These are phyloP conservation scores for Leccinum longicurvipes DNA, from an alignment of 768 basidiomycete genomes.

Conservation along the genomic window DNA sequence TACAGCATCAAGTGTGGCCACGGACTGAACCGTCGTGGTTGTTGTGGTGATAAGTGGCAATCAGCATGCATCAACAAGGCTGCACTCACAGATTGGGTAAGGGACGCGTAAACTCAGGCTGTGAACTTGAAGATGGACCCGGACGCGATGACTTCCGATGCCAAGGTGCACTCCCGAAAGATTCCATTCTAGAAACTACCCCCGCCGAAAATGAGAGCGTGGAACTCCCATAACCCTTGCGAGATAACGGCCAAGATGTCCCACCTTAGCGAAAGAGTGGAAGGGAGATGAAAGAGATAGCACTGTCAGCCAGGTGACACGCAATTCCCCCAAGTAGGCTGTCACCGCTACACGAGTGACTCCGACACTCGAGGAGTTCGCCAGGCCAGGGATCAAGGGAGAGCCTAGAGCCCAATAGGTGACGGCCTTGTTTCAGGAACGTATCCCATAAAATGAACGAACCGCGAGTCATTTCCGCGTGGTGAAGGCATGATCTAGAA, in stretches of 20 bases:
- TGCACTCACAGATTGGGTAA: neutral
- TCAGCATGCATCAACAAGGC: neutral
- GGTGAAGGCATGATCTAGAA: slow-evolving; percentile 2
- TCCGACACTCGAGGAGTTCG: neutral
- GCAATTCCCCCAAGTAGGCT: neutral
- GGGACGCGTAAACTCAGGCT: neutral
- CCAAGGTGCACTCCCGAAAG: neutral
- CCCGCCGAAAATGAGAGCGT: neutral
- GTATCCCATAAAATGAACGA: neutral
- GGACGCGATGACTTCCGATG: neutral
- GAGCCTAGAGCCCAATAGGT: neutral
- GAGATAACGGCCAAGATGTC: neutral
- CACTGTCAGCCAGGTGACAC: neutral
- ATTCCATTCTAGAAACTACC: neutral
- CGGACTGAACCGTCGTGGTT: neutral
- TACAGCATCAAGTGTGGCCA: neutral
- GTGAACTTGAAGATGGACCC: neutral
- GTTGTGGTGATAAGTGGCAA: neutral
- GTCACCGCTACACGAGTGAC: neutral
- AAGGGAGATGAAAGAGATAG: neutral
- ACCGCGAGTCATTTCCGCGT: slow-evolving; percentile 8
- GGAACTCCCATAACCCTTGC: neutral
- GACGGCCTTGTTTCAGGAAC: slow-evolving; percentile 1
- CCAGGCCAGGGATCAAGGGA: neutral
- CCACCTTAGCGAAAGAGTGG: neutral